Evolutionary conservation across 2,329 filamentous ascomycete species (phyloP), one percentile per base, ranked within the genome.

Genomic region (Trichoderma brevicompactum): DNA sequence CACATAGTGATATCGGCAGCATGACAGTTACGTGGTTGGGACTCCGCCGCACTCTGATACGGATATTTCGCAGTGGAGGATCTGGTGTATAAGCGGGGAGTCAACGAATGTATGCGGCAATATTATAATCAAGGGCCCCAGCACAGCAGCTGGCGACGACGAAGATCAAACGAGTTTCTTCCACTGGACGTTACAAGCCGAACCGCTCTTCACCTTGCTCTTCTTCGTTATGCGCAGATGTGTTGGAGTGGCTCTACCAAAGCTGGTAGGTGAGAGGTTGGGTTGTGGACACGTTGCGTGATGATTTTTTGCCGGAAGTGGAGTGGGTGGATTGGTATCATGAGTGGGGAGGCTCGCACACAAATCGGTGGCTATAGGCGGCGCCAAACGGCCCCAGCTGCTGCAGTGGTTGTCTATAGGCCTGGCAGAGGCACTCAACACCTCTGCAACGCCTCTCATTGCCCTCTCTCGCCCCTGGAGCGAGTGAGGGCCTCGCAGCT

Each of bases 401-500:
- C 28, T 50, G 15, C 12, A n/a, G 48, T 1, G 28, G 3, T n/a
- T 13, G 8, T 7, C 7, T 34, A 34, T 7, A n/a, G 28, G 48
- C 23, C 28, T n/a, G 23, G 7, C 4, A 7, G 8, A 34, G 28
- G 3, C 15, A 2, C 19, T 34, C 28, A 50, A 9, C 28, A n/a
- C 48, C 13, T 34, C 28, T 34, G 15, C 48, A 34, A 6, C 28
- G 7, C 48, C 15, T 50, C 15, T 8, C 28, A 5, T 3, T 23
- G 48, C 48, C 48, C 28, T n/a, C 48, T 50, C 28, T 23, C 28
- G 48, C 48, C 48, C 12, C 48, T 7, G 28, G 15, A 34, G 13
- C 48, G 48, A 23, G 48, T 32, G 48, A 15, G 28, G 23, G 48
- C 48, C 48, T 50, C 28, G 48, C 49, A 53, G 49, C 49, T 53